These are phyloP conservation scores for Triangularia verruculosa DNA, from an alignment of 2,329 filamentous ascomycete genomes.

Conservation along the genomic window DNA sequence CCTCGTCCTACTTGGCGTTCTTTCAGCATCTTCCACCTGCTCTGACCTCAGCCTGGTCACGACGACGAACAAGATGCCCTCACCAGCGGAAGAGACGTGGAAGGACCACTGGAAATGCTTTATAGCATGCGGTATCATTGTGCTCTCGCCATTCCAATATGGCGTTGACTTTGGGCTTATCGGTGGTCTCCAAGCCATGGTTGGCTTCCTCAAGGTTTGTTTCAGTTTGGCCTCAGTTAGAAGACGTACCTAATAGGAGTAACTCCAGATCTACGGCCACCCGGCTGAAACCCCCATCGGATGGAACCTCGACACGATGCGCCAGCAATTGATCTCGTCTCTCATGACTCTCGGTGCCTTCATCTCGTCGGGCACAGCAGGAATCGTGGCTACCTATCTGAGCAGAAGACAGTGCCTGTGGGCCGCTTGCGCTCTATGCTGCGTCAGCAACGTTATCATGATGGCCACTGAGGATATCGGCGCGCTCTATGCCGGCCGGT, in stretches of 20 bases:
- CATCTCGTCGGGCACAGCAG: constrained; percentile 42
- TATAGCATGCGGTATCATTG: constrained; percentile 44
- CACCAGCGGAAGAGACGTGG: constrained; percentile 22
- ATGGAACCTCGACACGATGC: constrained; percentile 44
- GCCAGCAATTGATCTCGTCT: constrained; percentile 48
- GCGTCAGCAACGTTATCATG: constrained; percentile 54
- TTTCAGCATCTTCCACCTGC: background rate
- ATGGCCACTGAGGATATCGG: constrained; percentile 53
- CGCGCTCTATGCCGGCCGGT: constrained; percentile 52
- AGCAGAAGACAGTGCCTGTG: constrained; percentile 40
- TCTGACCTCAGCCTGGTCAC: background rate
- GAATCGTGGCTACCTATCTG: constrained; percentile 36
- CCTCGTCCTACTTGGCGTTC: background rate
- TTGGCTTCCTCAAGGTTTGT: constrained; percentile 41
- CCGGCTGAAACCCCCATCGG: constrained; percentile 36
- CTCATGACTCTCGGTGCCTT: constrained; percentile 49
- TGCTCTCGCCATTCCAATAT: constrained; percentile 48
- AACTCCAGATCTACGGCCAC: constrained; percentile 38
- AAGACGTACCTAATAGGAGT: background rate
- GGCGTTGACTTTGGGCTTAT: constrained; percentile 49
- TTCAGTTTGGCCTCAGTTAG: background rate
- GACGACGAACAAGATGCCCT: constrained; percentile 9
- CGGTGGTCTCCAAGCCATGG: constrained; percentile 47
- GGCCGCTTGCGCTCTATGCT: constrained; percentile 48
- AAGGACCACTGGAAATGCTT: constrained; percentile 46